Evolutionary conservation across 805 yeast species (phyloP), one percentile per base, ranked within the genome.

Genomic region (Teunomyces tritomae): DNA sequence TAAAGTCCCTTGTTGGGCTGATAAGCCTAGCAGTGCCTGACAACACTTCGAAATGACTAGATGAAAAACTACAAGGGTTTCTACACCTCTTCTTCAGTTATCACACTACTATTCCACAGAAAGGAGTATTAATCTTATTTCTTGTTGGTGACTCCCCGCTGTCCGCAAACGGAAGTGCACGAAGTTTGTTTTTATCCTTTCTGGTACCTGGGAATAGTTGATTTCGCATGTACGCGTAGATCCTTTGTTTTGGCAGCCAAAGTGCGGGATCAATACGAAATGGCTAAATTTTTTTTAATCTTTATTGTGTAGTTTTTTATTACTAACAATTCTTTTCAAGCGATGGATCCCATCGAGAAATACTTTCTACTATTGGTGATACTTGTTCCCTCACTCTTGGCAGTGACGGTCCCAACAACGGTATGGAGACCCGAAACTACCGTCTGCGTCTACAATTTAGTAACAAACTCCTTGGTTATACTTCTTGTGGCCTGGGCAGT

Each of bases 401-500:
- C 70, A 5, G 56, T 65, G 4, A 20, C 53, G 2, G 45, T 58
- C 4, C 70, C 71, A 1, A 49, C 62, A 8, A 35, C 46, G 11
- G 11, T 42, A 5, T 43, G 46, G 44, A 43, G 43, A 17, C 32
- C 32, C 20, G n/a, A 37, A 6, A 26, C 40, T 7, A 48, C 52
- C 27, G 24, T 54, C 20, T 64, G 61, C 42, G 26, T 64, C 5
- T 66, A 65, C 2, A 52, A 56, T 33, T 44, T 69, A 5, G 46
- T 68, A 13, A 65, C 70, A 20, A 74, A 70, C 49, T 46, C 60
- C 1, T 55, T 71, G 16, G 61, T 67, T 5, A 57, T 72, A 3
- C 20, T 64, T 6, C 34, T 68, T n/a, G 57, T 70, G 1, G 60
- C 71, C 24, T 67, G 71, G 67, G 54, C 62, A 1, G 57, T 71